Base-by-base conservation (phyloP, 2,329 filamentous ascomycete species). In the Diaporthe vaccinii region DNA sequence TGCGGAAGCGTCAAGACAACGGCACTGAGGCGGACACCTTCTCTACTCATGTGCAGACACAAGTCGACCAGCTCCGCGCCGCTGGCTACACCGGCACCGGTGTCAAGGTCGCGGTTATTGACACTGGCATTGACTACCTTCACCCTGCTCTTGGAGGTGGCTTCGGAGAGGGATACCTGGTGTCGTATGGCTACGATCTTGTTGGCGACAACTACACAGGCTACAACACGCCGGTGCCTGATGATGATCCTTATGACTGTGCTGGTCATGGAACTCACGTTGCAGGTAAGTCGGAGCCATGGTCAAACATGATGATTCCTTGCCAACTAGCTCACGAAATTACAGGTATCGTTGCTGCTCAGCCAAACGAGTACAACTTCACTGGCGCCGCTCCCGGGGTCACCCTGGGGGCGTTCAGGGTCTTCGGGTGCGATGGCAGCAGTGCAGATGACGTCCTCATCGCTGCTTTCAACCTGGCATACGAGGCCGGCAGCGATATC, bases 291-390 rank as follows among this genome's bases (percentile, higher is more conserved):
- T 22, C 6, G 20, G 15, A 31, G 5, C 28, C 53, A n/a, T 15
- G 0, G n/a, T n/a, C 5, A 8, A 15, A 3, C 2, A 10, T 3
- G 4, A 10, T 41, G 4, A 3, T 22, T 6, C 2, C 8, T 46
- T 12, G n/a, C 7, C 9, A 31, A 20, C 2, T 25, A 22, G 8
- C 61, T 65, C 0, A 65, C 28, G 28, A 10, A 3, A 34, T 22
- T 2, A 4, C 46, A 69, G 87, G 87, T 57, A 86, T 87, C 74
- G 84, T 89, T 71, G 86, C 84, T 53, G 87, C 86, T 7, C 83
- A 86, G 74, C 77, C 80, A 17, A 84, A 85, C 75, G 79, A 79
- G 0, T 81, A 82, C 46, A 82, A 83, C 53, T 84, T 86, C 77
- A 82, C 82, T 36, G 86, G 85, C 41, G 85, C 83, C 6, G 84